Evolutionary conservation across 139 green algal genomes (phyloP), one percentile per base, ranked within the genome.

Genomic region (Bryopsis sp.): DNA sequence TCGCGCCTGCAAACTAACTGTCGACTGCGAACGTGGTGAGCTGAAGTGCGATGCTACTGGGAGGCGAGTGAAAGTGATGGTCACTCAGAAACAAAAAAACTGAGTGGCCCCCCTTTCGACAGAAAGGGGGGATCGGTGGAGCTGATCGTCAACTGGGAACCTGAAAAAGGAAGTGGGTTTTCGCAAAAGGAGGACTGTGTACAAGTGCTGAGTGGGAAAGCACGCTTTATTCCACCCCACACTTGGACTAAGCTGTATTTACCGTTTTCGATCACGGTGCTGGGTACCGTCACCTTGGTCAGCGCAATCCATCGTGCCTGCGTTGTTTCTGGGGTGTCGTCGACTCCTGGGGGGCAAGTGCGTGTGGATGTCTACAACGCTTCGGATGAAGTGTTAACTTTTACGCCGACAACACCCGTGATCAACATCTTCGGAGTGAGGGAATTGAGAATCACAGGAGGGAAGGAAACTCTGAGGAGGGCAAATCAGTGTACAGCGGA

Each of bases 291-390:
- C 35, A 69, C 62, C 4, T 36, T 69, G 6, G 37, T 11, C 28
- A 35, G 35, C 26, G 11, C 7, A 8, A 57, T 69, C 3, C 15
- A 31, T 35, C 35, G 39, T 28, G 7, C 15, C 3, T 35, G 37
- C 26, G 19, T 54, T 8, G 4, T 69, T 8, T 58, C 36, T 32
- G 39, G 39, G 24, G 5, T 57, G 4, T 35, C 28, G 3, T 6
- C 15, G 7, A 69, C 62, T n/a, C 6, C 37, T 32, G 62, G 35
- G 28, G 62, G 62, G 4, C 26, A 50, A 36, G 3, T 69, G 32
- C 62, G 37, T 29, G 8, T 54, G 4, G 22, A 57, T 28, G 62
- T 69, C 11, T 58, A 58, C 38, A 69, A 69, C 54, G 28, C 19
- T 6, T 36, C 62, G 6, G 15, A 5, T 31, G 43, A 57, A 69